Evolutionary conservation across 2,329 filamentous ascomycete genomes (phyloP).

Genomic region (Diplodia intermedia): DNA sequence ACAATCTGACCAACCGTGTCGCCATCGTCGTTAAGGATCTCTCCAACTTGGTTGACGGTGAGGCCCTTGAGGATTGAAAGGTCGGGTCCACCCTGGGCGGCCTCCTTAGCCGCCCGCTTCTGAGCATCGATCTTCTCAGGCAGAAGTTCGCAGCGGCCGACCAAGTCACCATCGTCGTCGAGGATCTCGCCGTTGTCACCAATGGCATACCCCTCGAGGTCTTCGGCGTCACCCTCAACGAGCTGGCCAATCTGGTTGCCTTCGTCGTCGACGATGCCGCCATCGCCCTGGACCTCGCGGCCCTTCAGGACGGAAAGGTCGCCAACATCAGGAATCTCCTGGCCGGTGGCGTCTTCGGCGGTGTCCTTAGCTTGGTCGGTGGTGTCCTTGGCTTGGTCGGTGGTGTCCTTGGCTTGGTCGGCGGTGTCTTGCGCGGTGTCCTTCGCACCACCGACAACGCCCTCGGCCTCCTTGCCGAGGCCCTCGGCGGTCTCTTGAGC

Average conservation of each 20-base stretch:
- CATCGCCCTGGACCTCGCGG: conserved; percentile 62
- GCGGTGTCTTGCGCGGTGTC: conserved; percentile 37
- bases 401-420: conserved; percentile 35
- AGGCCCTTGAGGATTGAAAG: conserved; percentile 57
- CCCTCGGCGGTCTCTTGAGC: conserved; percentile 37
- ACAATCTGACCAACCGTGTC: conserved; percentile 57
- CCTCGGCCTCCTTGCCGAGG: conserved; percentile 29
- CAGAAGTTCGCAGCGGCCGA: conserved; percentile 60
- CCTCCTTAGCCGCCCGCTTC: conserved; percentile 44
- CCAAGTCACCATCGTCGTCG: conserved; percentile 61
- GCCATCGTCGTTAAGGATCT: conserved; percentile 59
- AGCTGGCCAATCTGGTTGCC: conserved; percentile 58
- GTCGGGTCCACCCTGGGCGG: conserved; percentile 47
- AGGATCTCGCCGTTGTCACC: conserved; percentile 63
- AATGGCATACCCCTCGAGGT: conserved; percentile 59
- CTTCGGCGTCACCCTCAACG: conserved; percentile 60
- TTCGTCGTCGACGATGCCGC: conserved; percentile 59
- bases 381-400: conserved; percentile 33
- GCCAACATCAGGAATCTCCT: conserved; percentile 50
- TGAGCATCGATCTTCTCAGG: conserved; percentile 52
- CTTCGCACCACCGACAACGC: conserved; percentile 35
- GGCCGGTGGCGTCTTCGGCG: conserved; percentile 37
- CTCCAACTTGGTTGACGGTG: conserved; percentile 54
- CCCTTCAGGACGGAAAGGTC: conserved; percentile 58
- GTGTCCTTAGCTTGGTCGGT: conserved; percentile 37